Conservation (phyloP, 345 rosid genomes). For the Schrenkiella parvula region DNA sequence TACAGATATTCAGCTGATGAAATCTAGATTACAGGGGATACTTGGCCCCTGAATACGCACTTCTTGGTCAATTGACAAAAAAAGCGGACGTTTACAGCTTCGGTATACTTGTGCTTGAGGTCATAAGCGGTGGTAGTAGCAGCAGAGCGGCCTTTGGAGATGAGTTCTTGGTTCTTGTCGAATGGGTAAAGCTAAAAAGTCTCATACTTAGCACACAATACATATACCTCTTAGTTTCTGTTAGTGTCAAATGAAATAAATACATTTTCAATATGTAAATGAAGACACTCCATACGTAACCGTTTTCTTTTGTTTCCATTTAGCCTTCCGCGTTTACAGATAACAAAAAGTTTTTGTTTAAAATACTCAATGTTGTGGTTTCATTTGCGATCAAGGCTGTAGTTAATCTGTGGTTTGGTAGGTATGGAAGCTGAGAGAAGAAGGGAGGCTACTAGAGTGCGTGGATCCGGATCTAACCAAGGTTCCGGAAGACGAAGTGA, state of each 20-base stretch:
- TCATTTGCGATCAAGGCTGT: background rate
- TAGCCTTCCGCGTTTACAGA: background rate
- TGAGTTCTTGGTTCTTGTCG: constrained; percentile 61
- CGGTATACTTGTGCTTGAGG: constrained; percentile 80
- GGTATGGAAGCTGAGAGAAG: constrained; percentile 85
- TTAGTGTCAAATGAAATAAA: background rate
- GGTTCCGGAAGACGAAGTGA: constrained; percentile 58
- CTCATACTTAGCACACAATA: background rate
- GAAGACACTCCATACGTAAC: background rate
- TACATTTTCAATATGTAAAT: background rate
- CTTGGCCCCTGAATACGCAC: constrained; percentile 93
- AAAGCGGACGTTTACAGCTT: constrained; percentile 96
- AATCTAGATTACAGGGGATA: constrained; percentile 61
- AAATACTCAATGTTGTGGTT: background rate
- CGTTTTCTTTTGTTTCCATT: background rate
- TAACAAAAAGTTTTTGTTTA: background rate
- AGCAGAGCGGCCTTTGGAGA: constrained; percentile 77
- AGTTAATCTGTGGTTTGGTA: constrained; percentile 19
- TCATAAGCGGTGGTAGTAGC: constrained; percentile 79
- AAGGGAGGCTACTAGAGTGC: constrained; percentile 59
- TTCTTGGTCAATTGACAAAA: constrained; percentile 77
- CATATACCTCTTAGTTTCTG: background rate
- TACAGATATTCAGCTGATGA: background rate
- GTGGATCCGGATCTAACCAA: constrained; percentile 62
- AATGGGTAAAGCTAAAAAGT: constrained; percentile 65